Percentiles rank a stretch among this genome's conserved stretches.
phyloP scores from a whole-genome alignment of 768 basidiomycete species.

The Termitomyces sp. region DNA sequence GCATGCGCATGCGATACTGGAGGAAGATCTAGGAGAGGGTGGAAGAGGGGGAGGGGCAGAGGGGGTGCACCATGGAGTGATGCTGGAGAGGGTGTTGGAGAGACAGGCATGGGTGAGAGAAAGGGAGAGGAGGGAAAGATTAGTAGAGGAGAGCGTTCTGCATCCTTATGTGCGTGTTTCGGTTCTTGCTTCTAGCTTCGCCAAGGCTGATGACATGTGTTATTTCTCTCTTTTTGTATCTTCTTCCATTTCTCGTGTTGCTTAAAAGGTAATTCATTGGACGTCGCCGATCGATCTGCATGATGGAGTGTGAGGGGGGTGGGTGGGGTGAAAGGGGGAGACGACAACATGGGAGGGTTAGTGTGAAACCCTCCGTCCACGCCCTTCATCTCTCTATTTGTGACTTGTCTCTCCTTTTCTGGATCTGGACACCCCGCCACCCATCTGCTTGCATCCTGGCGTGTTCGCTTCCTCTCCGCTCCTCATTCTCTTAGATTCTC shows the following conservation, averaged over 20 bases:
- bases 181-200: neutral
- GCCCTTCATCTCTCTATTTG: neutral
- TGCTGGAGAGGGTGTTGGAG: constrained; percentile 3
- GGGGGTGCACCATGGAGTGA: neutral
- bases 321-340: neutral
- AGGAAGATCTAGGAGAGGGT: neutral
- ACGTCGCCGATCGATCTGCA: constrained; percentile 39
- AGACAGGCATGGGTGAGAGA: neutral
- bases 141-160: constrained; percentile 7
- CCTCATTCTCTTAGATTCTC: neutral
- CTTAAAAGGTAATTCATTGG: constrained; percentile 34
- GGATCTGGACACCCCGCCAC: neutral
- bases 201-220: neutral
- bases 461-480: neutral
- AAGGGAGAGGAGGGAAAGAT: neutral
- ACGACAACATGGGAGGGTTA: neutral
- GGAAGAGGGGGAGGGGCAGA: neutral
- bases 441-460: neutral
- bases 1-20: neutral
- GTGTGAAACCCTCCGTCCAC: neutral
- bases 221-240: neutral
- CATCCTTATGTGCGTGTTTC: constrained; percentile 14
- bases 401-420: neutral
- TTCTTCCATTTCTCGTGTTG: neutral
- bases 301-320: constrained; percentile 2